Evolutionary conservation across 352 stramenopile species (phyloP).

Genomic region (Blastocystis sp.): DNA sequence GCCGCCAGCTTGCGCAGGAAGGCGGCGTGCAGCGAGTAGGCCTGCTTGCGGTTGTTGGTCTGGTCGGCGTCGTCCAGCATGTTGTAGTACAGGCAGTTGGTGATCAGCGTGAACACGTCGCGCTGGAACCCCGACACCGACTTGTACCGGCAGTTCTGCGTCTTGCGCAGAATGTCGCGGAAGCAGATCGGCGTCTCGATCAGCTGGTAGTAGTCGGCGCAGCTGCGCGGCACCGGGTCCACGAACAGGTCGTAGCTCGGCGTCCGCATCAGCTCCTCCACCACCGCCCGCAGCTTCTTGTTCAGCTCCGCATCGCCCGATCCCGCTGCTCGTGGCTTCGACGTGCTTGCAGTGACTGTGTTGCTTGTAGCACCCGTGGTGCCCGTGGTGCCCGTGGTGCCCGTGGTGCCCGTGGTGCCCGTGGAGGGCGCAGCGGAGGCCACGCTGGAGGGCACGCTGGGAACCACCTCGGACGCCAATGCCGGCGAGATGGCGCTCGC

Average conservation of each 20-base stretch:
- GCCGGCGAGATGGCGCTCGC: neutral
- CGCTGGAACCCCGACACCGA: neutral
- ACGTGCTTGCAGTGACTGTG: neutral
- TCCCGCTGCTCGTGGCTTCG: neutral
- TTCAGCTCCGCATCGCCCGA: neutral
- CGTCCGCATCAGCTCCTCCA: neutral
- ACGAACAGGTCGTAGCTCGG: conserved; percentile 43
- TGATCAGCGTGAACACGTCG: conserved; percentile 34
- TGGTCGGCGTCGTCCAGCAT: conserved; percentile 43
- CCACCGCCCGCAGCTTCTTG: neutral
- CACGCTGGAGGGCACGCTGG: neutral
- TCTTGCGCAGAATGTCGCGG: conserved; percentile 14
- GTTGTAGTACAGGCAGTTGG: conserved; percentile 66
- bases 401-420: neutral
- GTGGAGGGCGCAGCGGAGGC: neutral
- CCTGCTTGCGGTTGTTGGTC: conserved; percentile 40
- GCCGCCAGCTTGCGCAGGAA: neutral
- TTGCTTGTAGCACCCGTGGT: neutral
- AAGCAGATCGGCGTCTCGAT: conserved; percentile 60
- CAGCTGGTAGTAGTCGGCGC: conserved; percentile 45
- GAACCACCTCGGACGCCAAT: neutral
- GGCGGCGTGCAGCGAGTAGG: conserved; percentile 10
- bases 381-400: neutral
- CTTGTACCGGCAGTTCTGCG: conserved; percentile 8
- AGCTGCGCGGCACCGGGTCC: conserved; percentile 39